Evolutionary conservation across 768 basidiomycete genomes (phyloP).

Genomic region (Rhizopogon vinicolor): DNA sequence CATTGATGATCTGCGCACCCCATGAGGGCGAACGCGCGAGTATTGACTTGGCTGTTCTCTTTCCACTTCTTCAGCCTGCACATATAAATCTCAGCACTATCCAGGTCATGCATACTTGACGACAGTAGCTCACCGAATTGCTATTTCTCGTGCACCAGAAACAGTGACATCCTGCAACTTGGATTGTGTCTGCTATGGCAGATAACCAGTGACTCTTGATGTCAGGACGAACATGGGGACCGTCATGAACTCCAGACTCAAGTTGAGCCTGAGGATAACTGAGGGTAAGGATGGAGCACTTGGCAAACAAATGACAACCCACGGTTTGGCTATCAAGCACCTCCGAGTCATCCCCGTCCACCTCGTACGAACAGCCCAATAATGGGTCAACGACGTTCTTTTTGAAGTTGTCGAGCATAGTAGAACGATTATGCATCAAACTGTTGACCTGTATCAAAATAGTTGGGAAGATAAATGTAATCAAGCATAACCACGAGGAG

Average conservation of each 20-base stretch:
- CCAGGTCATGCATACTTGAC: no score
- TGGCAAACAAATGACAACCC: neutral
- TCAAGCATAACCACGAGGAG: neutral
- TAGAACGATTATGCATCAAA: neutral
- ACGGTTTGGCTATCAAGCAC: neutral
- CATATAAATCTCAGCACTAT: conserved; percentile 4
- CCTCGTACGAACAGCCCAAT: neutral
- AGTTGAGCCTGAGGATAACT: neutral
- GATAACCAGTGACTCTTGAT: conserved; percentile 5
- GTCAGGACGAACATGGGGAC: neutral
- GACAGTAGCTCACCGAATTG: conserved; percentile 4
- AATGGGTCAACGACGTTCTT: conserved; percentile 1
- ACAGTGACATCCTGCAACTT: conserved; percentile 6
- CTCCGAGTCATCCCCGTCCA: neutral
- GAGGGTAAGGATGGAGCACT: neutral
- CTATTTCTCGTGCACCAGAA: conserved; percentile 1
- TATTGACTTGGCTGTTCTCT: neutral
- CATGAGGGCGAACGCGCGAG: neutral
- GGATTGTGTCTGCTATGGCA: conserved; percentile 5
- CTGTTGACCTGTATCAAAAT: neutral
- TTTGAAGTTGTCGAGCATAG: conserved; percentile 13
- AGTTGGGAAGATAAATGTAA: no score
- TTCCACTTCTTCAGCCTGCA: conserved; percentile 6
- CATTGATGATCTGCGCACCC: neutral
- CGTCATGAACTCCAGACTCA: neutral